A percentile compares a stretch with the other conserved stretches of the same genome.
Evolutionary conservation across 2,329 filamentous ascomycete species (phyloP).

Genomic region (Exutisphaerella laricina): DNA sequence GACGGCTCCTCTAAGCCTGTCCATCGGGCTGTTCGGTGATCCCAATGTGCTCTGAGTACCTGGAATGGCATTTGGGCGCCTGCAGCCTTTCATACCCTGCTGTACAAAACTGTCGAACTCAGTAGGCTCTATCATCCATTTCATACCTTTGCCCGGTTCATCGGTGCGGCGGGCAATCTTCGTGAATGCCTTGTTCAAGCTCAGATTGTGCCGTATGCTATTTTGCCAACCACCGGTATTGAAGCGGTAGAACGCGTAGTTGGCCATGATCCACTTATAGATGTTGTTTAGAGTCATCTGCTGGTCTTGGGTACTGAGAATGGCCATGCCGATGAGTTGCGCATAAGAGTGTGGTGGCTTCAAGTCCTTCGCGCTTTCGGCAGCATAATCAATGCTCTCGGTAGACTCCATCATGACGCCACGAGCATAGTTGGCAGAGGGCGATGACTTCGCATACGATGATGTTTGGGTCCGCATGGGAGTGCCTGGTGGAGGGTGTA

Average conservation of each 20-base stretch:
- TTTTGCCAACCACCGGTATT: constrained; percentile 94
- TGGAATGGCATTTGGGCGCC: constrained; percentile 33
- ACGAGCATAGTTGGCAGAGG: constrained; percentile 42
- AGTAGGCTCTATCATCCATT: constrained; percentile 89
- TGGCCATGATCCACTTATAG: constrained; percentile 84
- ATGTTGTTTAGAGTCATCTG: constrained; percentile 89
- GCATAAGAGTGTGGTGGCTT: constrained; percentile 97
- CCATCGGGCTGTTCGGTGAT: constrained; percentile 52
- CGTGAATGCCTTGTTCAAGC: constrained; percentile 87
- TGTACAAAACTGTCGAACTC: constrained; percentile 82
- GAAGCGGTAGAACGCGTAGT: constrained; percentile 89
- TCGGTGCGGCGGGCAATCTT: constrained; percentile 90
- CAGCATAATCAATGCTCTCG: constrained; percentile 66
- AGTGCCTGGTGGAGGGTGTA: constrained; percentile 33
- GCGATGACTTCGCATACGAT: constrained; percentile 40
- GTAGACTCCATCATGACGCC: constrained; percentile 49
- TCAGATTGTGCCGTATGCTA: constrained; percentile 93
- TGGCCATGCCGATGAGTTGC: constrained; percentile 93
- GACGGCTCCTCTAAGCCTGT: constrained; percentile 43
- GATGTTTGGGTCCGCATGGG: constrained; percentile 31
- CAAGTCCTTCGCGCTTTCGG: constrained; percentile 79
- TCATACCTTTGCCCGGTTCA: constrained; percentile 98
- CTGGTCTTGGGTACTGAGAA: constrained; percentile 77
- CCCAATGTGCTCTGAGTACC: constrained; percentile 33
- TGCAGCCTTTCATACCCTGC: constrained; percentile 49